Evolutionary conservation across 192 early-diverging fungal genomes (phyloP).

Genomic region (Coemansia sp.): DNA sequence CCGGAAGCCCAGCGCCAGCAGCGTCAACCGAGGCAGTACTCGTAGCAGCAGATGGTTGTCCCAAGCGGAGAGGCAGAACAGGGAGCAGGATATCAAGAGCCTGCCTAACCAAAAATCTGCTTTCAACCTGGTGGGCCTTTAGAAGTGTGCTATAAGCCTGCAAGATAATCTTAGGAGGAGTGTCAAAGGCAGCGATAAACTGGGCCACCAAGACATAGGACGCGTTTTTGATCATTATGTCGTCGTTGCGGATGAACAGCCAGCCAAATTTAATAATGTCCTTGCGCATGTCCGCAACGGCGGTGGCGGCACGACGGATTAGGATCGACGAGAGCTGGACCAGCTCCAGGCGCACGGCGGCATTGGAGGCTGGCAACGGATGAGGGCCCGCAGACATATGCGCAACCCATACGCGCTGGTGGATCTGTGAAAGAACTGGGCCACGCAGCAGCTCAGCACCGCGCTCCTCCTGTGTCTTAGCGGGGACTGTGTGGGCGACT

Average conservation of each 20-base stretch:
- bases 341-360: conserved; percentile 75
- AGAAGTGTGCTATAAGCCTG: conserved; percentile 88
- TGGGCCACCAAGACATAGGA: conserved; percentile 90
- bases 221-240: conserved; percentile 92
- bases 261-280: conserved; percentile 96
- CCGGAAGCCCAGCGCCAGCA: conserved; percentile 54
- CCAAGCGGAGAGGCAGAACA: conserved; percentile 81
- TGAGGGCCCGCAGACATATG: conserved; percentile 34
- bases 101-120: conserved; percentile 84
- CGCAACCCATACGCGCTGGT: conserved; percentile 48
- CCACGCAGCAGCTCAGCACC: conserved; percentile 38
- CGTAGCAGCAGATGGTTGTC: conserved; percentile 22
- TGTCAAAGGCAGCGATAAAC: conserved; percentile 92
- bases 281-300: conserved; percentile 75
- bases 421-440: conserved; percentile 29
- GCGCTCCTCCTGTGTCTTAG: conserved; percentile 30
- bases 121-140: conserved; percentile 87
- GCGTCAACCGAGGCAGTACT: conserved; percentile 26
- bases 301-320: conserved; percentile 70
- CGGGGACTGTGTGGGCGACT: conserved; percentile 58
- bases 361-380: conserved; percentile 36
- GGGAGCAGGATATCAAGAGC: conserved; percentile 92
- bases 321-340: conserved; percentile 90
- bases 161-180: conserved; percentile 81
- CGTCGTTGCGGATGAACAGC: conserved; percentile 81